Percentiles rank a stretch among this genome's conserved stretches.
Conservation (phyloP, 768 basidiomycete genomes). For the Polyporus arcularius region DNA sequence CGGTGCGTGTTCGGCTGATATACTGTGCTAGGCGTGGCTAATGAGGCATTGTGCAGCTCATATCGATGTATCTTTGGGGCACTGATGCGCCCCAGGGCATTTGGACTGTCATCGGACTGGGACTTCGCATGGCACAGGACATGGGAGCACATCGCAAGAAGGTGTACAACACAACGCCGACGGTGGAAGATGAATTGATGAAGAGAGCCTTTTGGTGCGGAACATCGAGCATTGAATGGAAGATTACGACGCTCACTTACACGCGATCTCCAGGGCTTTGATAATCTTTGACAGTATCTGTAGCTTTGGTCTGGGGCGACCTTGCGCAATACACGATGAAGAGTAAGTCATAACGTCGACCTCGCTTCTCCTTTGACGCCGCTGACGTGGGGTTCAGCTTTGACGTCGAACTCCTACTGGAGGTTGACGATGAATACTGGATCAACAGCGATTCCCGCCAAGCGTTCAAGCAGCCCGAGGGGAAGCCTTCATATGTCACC, state of each 20-base stretch:
- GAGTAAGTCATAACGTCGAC: slow-evolving; percentile 46
- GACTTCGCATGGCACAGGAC: slow-evolving; percentile 54
- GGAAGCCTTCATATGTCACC: slow-evolving; percentile 53
- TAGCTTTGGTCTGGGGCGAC: slow-evolving; percentile 57
- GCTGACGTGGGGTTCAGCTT: slow-evolving; percentile 42
- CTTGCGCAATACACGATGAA: slow-evolving; percentile 68
- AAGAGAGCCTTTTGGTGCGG: slow-evolving; percentile 75
- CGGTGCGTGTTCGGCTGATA: neutral
- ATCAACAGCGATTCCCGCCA: slow-evolving; percentile 50
- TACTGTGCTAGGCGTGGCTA: neutral
- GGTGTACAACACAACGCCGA: slow-evolving; percentile 48
- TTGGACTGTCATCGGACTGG: slow-evolving; percentile 42
- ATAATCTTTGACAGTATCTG: slow-evolving; percentile 44
- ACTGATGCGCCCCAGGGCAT: slow-evolving; percentile 1
- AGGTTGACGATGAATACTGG: slow-evolving; percentile 84
- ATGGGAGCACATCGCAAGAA: slow-evolving; percentile 74
- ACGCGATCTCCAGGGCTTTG: slow-evolving; percentile 39
- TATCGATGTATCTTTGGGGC: slow-evolving; percentile 9
- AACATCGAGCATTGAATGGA: neutral
- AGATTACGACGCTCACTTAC: neutral
- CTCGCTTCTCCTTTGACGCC: neutral
- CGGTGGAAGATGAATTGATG: slow-evolving; percentile 68
- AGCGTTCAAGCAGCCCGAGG: slow-evolving; percentile 62
- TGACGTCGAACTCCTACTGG: slow-evolving; percentile 57
- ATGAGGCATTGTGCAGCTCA: slow-evolving; percentile 3